Conservation (phyloP, 176 grass and related monocot genomes). For the Pontederia crassipes region DNA sequence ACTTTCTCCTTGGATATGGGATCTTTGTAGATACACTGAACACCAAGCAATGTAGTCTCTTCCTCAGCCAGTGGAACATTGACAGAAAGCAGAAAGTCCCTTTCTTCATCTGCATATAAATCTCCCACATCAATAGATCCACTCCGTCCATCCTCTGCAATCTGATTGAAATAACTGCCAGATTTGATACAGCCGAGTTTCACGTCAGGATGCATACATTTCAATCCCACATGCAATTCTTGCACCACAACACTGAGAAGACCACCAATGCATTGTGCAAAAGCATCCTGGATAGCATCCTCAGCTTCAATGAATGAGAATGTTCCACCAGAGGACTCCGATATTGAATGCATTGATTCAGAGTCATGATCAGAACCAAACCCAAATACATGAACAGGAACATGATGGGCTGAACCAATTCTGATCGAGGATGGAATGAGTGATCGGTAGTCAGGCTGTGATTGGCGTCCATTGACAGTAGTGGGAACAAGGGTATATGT, state of each 20-base stretch:
- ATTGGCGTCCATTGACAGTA: background rate
- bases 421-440: conserved; percentile 53
- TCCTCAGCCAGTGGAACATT: conserved; percentile 25
- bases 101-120: conserved; percentile 77
- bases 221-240: conserved; percentile 39
- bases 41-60: conserved; percentile 31
- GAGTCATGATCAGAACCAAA: conserved; percentile 66
- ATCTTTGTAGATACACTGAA: conserved; percentile 41
- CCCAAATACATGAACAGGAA: conserved; percentile 58
- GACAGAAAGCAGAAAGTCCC: conserved; percentile 52
- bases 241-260: conserved; percentile 40
- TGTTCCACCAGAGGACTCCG: conserved; percentile 46
- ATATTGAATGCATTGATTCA: conserved; percentile 29
- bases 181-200: conserved; percentile 46
- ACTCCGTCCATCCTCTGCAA: conserved; percentile 16
- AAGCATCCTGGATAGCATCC: conserved; percentile 50
- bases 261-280: conserved; percentile 22
- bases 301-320: conserved; percentile 59
- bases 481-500: conserved; percentile 10
- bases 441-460: conserved; percentile 23
- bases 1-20: conserved; percentile 31
- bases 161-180: conserved; percentile 33
- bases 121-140: conserved; percentile 46
- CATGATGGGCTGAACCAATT: conserved; percentile 6
- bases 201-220: conserved; percentile 37